Percentiles rank a stretch among this genome's conserved stretches.
Conservation (phyloP, 805 yeast genomes). For the Spathaspora arborariae region DNA sequence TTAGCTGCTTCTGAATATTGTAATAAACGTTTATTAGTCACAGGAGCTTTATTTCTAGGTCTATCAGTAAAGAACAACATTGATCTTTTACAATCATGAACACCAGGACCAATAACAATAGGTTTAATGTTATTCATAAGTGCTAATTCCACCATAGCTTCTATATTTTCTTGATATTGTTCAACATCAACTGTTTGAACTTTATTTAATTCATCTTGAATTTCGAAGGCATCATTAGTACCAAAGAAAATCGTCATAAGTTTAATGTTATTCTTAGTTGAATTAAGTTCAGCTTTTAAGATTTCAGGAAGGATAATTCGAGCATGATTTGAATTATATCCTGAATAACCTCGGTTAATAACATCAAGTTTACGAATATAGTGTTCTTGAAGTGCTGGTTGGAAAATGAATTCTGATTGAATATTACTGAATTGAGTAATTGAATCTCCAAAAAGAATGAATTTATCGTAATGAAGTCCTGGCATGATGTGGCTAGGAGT, state of each 20-base stretch:
- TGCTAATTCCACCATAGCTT: conserved; percentile 38
- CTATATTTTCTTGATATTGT: conserved; percentile 47
- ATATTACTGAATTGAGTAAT: conserved; percentile 54
- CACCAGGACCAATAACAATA: conserved; percentile 61
- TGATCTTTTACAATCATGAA: conserved; percentile 40
- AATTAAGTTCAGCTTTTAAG: conserved; percentile 37
- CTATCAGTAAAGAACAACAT: conserved; percentile 11
- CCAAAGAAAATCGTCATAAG: conserved; percentile 70
- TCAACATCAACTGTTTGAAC: conserved; percentile 47
- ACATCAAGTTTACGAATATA: conserved; percentile 66
- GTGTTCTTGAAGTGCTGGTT: conserved; percentile 43
- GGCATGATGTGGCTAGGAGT: background rate
- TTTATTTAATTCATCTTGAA: conserved; percentile 10
- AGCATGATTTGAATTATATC: conserved; percentile 70
- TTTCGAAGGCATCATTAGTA: conserved; percentile 56
- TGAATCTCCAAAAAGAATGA: conserved; percentile 69
- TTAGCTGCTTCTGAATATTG: conserved; percentile 50
- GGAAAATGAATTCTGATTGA: conserved; percentile 42
- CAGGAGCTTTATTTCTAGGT: conserved; percentile 24
- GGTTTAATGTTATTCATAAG: conserved; percentile 43
- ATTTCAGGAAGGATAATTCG: conserved; percentile 34
- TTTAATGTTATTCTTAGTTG: conserved; percentile 23
- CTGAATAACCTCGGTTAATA: conserved; percentile 70
- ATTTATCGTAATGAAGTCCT: conserved; percentile 27
- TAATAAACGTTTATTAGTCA: conserved; percentile 39